Base-by-base conservation (phyloP, 768 basidiomycete species). In the Suillus variegatus region DNA sequence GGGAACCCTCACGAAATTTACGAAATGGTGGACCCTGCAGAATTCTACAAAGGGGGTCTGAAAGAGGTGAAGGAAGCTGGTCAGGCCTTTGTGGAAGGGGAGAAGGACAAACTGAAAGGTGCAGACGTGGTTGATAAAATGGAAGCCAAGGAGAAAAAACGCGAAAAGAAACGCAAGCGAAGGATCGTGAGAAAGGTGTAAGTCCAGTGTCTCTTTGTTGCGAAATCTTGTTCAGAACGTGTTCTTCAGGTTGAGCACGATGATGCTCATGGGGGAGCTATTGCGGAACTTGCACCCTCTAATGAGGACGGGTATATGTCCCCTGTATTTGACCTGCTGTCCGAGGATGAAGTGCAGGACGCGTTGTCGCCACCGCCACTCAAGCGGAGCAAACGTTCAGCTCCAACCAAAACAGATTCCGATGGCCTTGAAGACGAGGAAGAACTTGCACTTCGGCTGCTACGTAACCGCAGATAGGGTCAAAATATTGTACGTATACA, bases 101-200 rank as follows among this genome's bases (percentile, higher is more conserved):
- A 97, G 78, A 80, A 88, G 66, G 85, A 82, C 61, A 90, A 86
- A 81, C 82, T 98, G 85, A 83, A 80, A 69, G 79, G 82, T 13
- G 86, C 84, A 32, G 94, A 97, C 74, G 81, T 88, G 55, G 64
- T 79, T 54, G 97, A 99, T 79, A 91, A 92, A 78, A 85, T 86
- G 65, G 87, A 93, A 70, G 95, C 92, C 7, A 91, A 84, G 75
- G 93, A 91, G 73, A 96, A 95, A 85, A 92, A 89, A 79, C 80
- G 84, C 67, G 96, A 97, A 76, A 95, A 93, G 84, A 97, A 97
- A 82, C 81, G 93, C 67, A 97, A 95, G 79, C 81, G 92, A 97
- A 96, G 78, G 91, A 94, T 64, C 83, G 85, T 44, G 91, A 93
- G 72, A 81, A 77, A 63, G 77, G 65, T 44, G 80, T 76, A 62